A percentile compares a stretch with the other conserved stretches of the same genome.
These are phyloP conservation scores for Neurospora africana DNA, from an alignment of 495 filamentous ascomycete species.

Conservation along the genomic window DNA sequence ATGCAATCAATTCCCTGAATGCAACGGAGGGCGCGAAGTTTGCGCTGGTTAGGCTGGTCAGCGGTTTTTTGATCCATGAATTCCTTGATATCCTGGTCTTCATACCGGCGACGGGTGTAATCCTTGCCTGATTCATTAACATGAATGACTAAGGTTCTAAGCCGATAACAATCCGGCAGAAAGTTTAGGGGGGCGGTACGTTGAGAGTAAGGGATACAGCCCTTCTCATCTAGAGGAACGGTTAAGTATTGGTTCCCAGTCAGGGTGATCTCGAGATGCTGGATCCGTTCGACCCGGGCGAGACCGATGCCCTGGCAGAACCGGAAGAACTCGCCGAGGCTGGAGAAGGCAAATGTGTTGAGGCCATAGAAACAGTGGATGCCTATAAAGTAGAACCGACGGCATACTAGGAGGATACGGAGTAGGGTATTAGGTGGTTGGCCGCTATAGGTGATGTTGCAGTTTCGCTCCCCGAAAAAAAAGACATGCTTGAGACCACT, in stretches of 20 bases:
- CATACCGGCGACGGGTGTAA: conserved; percentile 20
- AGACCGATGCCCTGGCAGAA: conserved; percentile 26
- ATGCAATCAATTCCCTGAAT: conserved; percentile 32
- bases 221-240: not conserved
- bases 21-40: conserved; percentile 18
- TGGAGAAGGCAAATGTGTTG: conserved; percentile 37
- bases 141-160: conserved; percentile 26
- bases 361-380: conserved; percentile 31
- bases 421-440: conserved; percentile 17
- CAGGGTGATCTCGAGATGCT: conserved; percentile 26
- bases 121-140: conserved; percentile 18
- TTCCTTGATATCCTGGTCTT: conserved; percentile 2
- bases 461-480: conserved; percentile 18
- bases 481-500: conserved; percentile 20
- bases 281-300: conserved; percentile 23
- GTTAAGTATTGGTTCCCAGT: conserved; percentile 19
- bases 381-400: conserved; percentile 23
- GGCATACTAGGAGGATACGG: conserved; percentile 18
- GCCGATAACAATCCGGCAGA: conserved; percentile 18
- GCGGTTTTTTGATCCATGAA: conserved; percentile 17
- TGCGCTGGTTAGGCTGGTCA: conserved; percentile 24
- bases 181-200: conserved; percentile 18
- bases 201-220: conserved; percentile 7
- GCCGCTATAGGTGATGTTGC: conserved; percentile 16
- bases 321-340: conserved; percentile 29